Evolutionary conservation across 768 basidiomycete species (phyloP), one percentile per base, ranked within the genome.

Genomic region (Mycena crocata): DNA sequence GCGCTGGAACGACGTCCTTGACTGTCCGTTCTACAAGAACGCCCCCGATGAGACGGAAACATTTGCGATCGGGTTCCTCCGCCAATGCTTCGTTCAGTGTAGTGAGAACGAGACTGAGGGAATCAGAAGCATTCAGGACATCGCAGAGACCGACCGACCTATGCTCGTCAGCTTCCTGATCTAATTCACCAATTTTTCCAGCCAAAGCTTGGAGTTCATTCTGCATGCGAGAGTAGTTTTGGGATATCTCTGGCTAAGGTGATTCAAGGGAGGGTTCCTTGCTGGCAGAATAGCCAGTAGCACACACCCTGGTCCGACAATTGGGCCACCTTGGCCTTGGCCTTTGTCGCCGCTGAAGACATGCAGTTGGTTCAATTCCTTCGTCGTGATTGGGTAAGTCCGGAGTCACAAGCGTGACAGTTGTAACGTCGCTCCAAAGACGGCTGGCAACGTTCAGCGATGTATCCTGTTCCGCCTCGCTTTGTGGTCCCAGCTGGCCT

Each of bases 21-120:
- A 99, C 98, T 2, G 96, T 98, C 50, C 96, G 87, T 77, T 99
- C 96, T 31, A 99, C 97, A 19, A 99, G 86, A 8, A 98, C 91
- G 31, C 97, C 97, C 7, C 98, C 98, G 69, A 99, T 93, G 71
- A 99, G 85, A 57, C 97, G 90, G 82, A 98, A 99, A 80, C 98
- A 99, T 82, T 95, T 96, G 62, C 98, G 90, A 78, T 90, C 86
- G 21, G 97, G 96, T 64, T 96, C 93, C 64, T 89, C 87, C n/a
- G 82, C 84, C 40, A 95, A 81, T 13, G 90, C 90, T 69, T 98
- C 95, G 69, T 91, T 87, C 37, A 99, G 80, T 2, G 98, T 98
- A 5, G 87, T 85, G 40, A 99, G 85, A 12, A 99, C 98, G 19
- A 99, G 84, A 44, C 96, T 98, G 68, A 21, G 58, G 44, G n/a